Conservation (phyloP, 78 protist genomes). For the Dictyostelium purpureum region DNA sequence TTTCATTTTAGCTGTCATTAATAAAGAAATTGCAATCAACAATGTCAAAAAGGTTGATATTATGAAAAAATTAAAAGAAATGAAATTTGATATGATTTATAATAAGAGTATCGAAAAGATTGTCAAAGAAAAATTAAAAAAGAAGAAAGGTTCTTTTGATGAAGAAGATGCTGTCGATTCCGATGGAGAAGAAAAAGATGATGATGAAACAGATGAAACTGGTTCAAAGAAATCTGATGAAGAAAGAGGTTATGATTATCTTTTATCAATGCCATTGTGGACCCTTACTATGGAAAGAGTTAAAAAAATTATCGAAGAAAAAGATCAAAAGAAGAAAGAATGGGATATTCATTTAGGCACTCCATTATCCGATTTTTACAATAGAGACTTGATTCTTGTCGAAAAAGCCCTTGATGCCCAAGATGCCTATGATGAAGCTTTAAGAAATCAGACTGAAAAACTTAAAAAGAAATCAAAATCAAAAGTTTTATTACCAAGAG, state of each 20-base stretch:
- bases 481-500: constrained; percentile 24
- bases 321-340: constrained; percentile 60
- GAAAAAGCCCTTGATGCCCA: constrained; percentile 9
- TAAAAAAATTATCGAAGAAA: constrained; percentile 72
- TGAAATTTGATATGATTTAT: constrained; percentile 58
- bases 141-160: not conserved
- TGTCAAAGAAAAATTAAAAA: not conserved
- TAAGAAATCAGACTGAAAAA: not conserved
- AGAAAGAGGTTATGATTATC: constrained; percentile 61
- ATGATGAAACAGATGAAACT: constrained; percentile 17
- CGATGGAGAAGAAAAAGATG: not conserved
- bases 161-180: constrained; percentile 8
- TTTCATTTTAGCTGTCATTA: constrained; percentile 87
- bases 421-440: constrained; percentile 19
- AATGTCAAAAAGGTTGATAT: constrained; percentile 80
- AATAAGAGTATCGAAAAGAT: constrained; percentile 12
- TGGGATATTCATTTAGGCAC: constrained; percentile 43
- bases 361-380: constrained; percentile 62
- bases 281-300: constrained; percentile 87
- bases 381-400: constrained; percentile 56
- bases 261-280: constrained; percentile 86
- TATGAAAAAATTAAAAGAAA: constrained; percentile 64
- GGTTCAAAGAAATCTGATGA: constrained; percentile 25
- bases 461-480: constrained; percentile 4
- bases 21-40: constrained; percentile 74